Evolutionary conservation across 2,329 filamentous ascomycete genomes (phyloP).

Genomic region (Arthrobotrys sphaeroides): DNA sequence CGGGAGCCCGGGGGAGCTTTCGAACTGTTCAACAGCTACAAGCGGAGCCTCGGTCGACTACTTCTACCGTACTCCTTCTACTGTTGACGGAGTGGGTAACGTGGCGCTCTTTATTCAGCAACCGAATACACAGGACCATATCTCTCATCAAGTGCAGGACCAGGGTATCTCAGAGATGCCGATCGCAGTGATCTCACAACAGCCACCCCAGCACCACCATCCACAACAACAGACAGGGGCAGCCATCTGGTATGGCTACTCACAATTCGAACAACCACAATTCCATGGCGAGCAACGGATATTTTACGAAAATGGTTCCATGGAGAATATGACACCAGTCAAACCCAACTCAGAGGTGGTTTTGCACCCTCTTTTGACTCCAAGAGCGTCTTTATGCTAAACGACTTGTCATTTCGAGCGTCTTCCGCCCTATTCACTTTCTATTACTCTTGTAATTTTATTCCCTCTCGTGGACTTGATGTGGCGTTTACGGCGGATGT

Average conservation of each 20-base stretch:
- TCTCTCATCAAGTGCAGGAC: constrained; percentile 40
- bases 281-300: constrained; percentile 49
- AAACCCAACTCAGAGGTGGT: constrained; percentile 39
- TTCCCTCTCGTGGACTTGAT: constrained; percentile 14
- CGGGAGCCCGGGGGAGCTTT: constrained; percentile 70
- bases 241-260: constrained; percentile 49
- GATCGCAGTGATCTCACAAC: constrained; percentile 35
- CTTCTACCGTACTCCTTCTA: constrained; percentile 65
- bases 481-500: constrained; percentile 41
- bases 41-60: constrained; percentile 68
- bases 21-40: constrained; percentile 67
- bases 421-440: not conserved
- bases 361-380: constrained; percentile 40
- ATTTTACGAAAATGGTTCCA: constrained; percentile 39
- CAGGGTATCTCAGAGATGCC: constrained; percentile 33
- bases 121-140: constrained; percentile 3
- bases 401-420: not conserved
- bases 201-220: not conserved
- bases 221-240: constrained; percentile 27
- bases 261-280: constrained; percentile 43
- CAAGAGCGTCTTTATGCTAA: constrained; percentile 46
- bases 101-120: constrained; percentile 48
- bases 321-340: constrained; percentile 29
- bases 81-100: constrained; percentile 31
- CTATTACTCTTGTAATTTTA: constrained; percentile 16